A percentile compares a stretch with the other conserved stretches of the same genome.
phyloP scores from a whole-genome alignment of 2,329 filamentous ascomycete genomes.

The Pezicula neosporulosa region DNA sequence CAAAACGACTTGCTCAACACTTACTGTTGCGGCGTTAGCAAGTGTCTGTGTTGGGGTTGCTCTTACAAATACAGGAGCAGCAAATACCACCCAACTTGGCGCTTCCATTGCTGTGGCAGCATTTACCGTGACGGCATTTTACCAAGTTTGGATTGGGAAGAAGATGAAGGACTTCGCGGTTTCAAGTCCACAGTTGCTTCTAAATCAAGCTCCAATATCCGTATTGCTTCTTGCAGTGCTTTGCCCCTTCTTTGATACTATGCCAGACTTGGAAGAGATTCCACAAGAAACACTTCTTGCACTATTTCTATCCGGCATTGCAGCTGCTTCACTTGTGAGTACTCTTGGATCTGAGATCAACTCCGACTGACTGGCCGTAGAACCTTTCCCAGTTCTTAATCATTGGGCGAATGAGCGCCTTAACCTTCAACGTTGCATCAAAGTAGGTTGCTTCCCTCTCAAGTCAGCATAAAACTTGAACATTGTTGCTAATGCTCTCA shows the following conservation, averaged over 20 bases:
- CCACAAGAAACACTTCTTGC: slow-evolving; percentile 36
- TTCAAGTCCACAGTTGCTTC: slow-evolving; percentile 38
- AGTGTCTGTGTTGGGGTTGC: slow-evolving; percentile 39
- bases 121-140: slow-evolving; percentile 41
- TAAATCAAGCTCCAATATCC: slow-evolving; percentile 42
- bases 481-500: slow-evolving; percentile 17
- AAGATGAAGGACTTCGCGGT: slow-evolving; percentile 42
- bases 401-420: slow-evolving; percentile 27
- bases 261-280: slow-evolving; percentile 22
- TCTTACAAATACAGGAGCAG: slow-evolving; percentile 37
- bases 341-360: not conserved
- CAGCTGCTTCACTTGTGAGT: slow-evolving; percentile 33
- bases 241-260: slow-evolving; percentile 38
- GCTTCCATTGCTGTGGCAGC: slow-evolving; percentile 38
- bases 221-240: slow-evolving; percentile 39
- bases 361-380: slow-evolving; percentile 14
- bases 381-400: slow-evolving; percentile 36
- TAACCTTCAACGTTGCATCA: slow-evolving; percentile 28
- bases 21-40: slow-evolving; percentile 36
- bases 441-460: slow-evolving; percentile 15
- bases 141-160: slow-evolving; percentile 46
- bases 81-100: slow-evolving; percentile 35
- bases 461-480: not conserved
- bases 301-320: slow-evolving; percentile 36
- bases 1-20: slow-evolving; percentile 35